Evolutionary conservation across 305 asterid species (phyloP), one percentile per base, ranked within the genome.

Genomic region (Fraxinus sp.): DNA sequence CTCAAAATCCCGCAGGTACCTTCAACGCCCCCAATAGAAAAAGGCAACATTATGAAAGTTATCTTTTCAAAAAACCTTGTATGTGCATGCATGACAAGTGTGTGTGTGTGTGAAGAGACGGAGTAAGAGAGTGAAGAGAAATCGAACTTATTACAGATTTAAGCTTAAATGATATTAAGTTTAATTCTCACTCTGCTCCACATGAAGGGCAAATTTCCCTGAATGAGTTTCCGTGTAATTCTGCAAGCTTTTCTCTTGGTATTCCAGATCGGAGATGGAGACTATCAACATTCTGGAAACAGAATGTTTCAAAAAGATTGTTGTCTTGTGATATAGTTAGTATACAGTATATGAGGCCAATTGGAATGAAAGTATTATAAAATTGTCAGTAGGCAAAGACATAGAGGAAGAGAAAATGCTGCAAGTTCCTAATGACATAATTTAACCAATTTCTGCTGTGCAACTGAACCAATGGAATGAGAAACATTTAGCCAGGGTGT

Each of bases 211-310:
- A 95, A 33, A 80, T 84, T 86, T 95, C 99, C 97, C 90, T 88
- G 89, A 95, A 95, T 77, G 97, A 92, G 84, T 95, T 82, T 83
- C 99, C 99, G 84, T 95, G 99, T 78, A 95, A 88, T 87, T 95
- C 99, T 73, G 99, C 78, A 74, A 95, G 95, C 84, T 89, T 94
- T 84, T 89, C 95, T 92, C 99, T 89, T 26, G 98, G 91, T 82
- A 95, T 90, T 86, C 99, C 99, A 81, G 99, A 95, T 26, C 98
- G 98, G 79, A 95, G 95, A 88, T 94, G 99, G 82, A 95, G 94
- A 80, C 97, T 95, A 84, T 95, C 99, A 82, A 95, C 91, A 82
- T 95, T 95, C 99, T 95, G 88, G 14, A 35, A 59, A 82, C 74
- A 77, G 87, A 78, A 32, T 24, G 46, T 79, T 64, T 79, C 79